A percentile compares a stretch with the other conserved stretches of the same genome.
Evolutionary conservation across 2,329 filamentous ascomycete species (phyloP).

Genomic region (Phaeosphaeriaceae sp.): DNA sequence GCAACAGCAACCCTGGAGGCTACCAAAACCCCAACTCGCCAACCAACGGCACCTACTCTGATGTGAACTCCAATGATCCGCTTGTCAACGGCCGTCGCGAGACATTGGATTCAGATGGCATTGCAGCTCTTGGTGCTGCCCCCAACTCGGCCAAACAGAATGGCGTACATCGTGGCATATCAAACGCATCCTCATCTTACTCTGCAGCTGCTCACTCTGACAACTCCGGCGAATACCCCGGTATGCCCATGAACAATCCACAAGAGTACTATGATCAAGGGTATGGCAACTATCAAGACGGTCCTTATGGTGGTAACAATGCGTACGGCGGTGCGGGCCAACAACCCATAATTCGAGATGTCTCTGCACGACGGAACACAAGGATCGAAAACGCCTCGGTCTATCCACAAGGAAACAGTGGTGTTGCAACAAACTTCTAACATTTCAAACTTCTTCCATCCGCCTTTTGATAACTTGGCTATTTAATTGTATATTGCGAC

Average conservation of each 20-base stretch:
- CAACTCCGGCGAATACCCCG: slow-evolving; percentile 61
- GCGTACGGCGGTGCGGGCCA: slow-evolving; percentile 59
- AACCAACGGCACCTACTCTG: slow-evolving; percentile 65
- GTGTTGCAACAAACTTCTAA: slow-evolving; percentile 97
- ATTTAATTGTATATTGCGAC: slow-evolving; percentile 26
- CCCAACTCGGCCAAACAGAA: slow-evolving; percentile 66
- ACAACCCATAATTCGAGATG: slow-evolving; percentile 89
- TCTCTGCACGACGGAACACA: slow-evolving; percentile 89
- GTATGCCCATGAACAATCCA: slow-evolving; percentile 53
- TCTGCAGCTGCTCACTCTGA: slow-evolving; percentile 80
- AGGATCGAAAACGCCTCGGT: slow-evolving; percentile 90
- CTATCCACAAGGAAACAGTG: slow-evolving; percentile 86
- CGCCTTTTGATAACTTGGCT: slow-evolving; percentile 10
- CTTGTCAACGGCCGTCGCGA: slow-evolving; percentile 59
- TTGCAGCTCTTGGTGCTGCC: slow-evolving; percentile 75
- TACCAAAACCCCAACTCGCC: slow-evolving; percentile 65
- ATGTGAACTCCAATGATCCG: slow-evolving; percentile 72
- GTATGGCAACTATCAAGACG: slow-evolving; percentile 62
- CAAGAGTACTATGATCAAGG: slow-evolving; percentile 60
- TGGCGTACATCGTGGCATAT: slow-evolving; percentile 85
- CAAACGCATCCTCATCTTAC: slow-evolving; percentile 96
- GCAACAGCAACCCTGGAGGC: slow-evolving; percentile 62
- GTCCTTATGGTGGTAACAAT: slow-evolving; percentile 62
- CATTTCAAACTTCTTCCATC: slow-evolving; percentile 2
- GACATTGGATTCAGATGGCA: slow-evolving; percentile 74